Percentiles rank a stretch among this genome's conserved stretches.
These are phyloP conservation scores for Trypanosoma melophagium DNA, from an alignment of 208 protist genomes.

Conservation along the genomic window DNA sequence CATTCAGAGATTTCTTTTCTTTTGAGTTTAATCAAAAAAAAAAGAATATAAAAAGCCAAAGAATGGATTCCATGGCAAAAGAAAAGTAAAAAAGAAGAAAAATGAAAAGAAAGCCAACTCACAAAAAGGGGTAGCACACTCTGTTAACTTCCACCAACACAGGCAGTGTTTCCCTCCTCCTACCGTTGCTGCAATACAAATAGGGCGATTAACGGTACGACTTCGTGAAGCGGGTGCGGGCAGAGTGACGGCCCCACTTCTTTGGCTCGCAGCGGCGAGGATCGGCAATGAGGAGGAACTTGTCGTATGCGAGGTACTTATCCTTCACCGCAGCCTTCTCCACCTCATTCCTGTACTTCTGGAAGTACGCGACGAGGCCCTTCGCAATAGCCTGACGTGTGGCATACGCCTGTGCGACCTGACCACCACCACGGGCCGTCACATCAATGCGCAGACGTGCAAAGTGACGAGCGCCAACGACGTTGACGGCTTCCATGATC, in stretches of 20 bases:
- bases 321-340: slow-evolving; percentile 99
- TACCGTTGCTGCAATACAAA: background rate
- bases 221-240: slow-evolving; percentile 98
- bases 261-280: slow-evolving; percentile 99
- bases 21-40: background rate
- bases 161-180: background rate
- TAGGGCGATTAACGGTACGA: slow-evolving; percentile 27
- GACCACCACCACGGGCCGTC: slow-evolving; percentile 97
- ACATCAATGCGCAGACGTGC: slow-evolving; percentile 97
- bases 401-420: slow-evolving; percentile 98
- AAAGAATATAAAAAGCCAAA: slow-evolving; percentile 8
- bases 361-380: slow-evolving; percentile 98
- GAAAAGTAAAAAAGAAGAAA: slow-evolving; percentile 7
- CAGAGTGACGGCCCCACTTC: slow-evolving; percentile 99
- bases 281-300: slow-evolving; percentile 99
- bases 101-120: slow-evolving; percentile 7
- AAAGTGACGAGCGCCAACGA: slow-evolving; percentile 96
- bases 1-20: background rate
- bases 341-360: slow-evolving; percentile 97
- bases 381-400: slow-evolving; percentile 99
- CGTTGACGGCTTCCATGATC: slow-evolving; percentile 96
- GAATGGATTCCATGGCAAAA: background rate
- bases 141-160: background rate
- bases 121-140: slow-evolving; percentile 11
- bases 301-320: slow-evolving; percentile 96